Conservation (phyloP, 2,329 filamentous ascomycete species). For the Septoria linicola region DNA sequence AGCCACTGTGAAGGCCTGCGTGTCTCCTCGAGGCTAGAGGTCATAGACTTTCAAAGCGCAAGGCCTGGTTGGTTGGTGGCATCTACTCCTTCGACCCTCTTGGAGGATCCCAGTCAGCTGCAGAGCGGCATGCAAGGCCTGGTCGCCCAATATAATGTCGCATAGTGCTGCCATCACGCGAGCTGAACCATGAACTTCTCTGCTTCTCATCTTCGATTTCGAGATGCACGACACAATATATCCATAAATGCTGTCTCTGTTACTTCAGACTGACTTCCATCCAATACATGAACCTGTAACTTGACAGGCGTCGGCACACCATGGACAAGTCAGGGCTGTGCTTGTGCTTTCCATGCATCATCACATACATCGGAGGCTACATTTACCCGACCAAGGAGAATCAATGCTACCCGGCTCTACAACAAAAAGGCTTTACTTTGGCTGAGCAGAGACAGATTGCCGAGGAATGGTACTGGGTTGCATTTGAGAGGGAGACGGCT, state of each 20-base stretch:
- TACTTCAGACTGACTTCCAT: neutral
- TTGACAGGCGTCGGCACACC: constrained; percentile 1
- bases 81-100: constrained; percentile 1
- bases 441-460: constrained; percentile 25
- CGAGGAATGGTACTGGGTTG: constrained; percentile 31
- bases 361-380: constrained; percentile 27
- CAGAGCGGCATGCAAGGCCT: constrained; percentile 16
- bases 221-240: neutral
- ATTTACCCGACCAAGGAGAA: constrained; percentile 20
- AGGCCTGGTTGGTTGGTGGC: constrained; percentile 2
- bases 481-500: constrained; percentile 27
- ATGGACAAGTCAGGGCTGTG: constrained; percentile 26
- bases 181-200: constrained; percentile 12
- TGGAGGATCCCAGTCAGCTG: constrained; percentile 14
- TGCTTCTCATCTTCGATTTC: no score
- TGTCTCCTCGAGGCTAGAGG: constrained; percentile 2
- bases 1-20: constrained; percentile 12
- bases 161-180: constrained; percentile 16
- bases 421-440: constrained; percentile 25
- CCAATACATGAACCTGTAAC: neutral
- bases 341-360: constrained; percentile 30
- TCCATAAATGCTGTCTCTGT: neutral
- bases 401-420: constrained; percentile 25
- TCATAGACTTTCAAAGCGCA: neutral
- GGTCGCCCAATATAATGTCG: constrained; percentile 17